Evolutionary conservation across 495 filamentous ascomycete species (phyloP).

Genomic region (Podospora pseudopauciseta): DNA sequence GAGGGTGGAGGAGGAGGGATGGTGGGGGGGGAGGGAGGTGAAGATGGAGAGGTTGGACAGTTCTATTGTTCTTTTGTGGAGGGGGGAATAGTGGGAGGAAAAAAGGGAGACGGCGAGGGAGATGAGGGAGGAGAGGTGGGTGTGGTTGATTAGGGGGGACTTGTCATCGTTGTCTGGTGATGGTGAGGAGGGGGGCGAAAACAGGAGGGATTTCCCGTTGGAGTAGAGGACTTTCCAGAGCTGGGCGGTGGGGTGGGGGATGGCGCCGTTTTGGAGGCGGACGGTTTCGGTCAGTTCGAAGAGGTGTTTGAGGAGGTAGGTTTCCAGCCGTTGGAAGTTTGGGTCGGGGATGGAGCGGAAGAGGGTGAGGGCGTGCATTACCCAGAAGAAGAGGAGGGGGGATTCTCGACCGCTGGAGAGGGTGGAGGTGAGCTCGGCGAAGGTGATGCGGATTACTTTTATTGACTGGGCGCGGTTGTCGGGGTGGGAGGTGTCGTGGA

Average conservation of each 20-base stretch:
- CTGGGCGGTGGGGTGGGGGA: not conserved
- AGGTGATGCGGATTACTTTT: slow-evolving; percentile 16
- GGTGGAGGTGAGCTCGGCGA: slow-evolving; percentile 12
- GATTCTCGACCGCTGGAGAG: not conserved
- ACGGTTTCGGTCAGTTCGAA: slow-evolving; percentile 4
- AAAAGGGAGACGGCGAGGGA: not conserved
- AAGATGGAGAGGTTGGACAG: slow-evolving; percentile 9
- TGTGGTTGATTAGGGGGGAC: too few relatives aligned
- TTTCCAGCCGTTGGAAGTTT: not conserved
- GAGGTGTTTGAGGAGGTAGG: slow-evolving; percentile 8
- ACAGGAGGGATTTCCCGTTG: not conserved
- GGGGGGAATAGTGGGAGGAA: not conserved
- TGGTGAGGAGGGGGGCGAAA: not conserved
- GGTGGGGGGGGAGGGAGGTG: not conserved
- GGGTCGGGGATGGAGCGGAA: slow-evolving; percentile 6
- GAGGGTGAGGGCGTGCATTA: slow-evolving; percentile 11
- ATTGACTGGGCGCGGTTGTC: slow-evolving; percentile 5
- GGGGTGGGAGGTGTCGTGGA: slow-evolving; percentile 1
- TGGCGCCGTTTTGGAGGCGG: not conserved
- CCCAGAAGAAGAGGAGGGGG: slow-evolving; percentile 12
- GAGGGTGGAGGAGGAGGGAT: not conserved
- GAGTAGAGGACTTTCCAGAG: slow-evolving; percentile 8
- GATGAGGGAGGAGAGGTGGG: slow-evolving; percentile 4
- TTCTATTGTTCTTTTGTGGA: slow-evolving; percentile 9
- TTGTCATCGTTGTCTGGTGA: not conserved